These are phyloP conservation scores for Aspergillus terreus DNA, from an alignment of 2,329 filamentous ascomycete genomes.

Conservation along the genomic window DNA sequence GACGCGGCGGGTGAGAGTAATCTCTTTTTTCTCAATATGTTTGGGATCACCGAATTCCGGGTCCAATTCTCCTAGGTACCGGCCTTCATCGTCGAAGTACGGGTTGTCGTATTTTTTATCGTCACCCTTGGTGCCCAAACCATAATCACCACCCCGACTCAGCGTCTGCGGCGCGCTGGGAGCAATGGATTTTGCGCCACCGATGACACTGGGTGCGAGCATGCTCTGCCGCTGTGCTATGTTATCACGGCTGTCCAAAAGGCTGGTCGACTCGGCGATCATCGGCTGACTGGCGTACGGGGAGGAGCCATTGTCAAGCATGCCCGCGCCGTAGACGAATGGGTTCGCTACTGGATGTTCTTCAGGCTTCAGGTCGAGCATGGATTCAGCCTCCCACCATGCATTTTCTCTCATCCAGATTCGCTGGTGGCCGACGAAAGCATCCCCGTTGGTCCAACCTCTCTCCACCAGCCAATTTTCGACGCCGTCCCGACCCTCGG, in stretches of 20 bases:
- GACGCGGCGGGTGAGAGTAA: conserved; percentile 61
- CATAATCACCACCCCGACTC: conserved; percentile 75
- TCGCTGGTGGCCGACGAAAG: conserved; percentile 83
- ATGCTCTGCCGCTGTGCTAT: conserved; percentile 46
- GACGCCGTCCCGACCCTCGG: conserved; percentile 85
- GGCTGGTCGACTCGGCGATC: conserved; percentile 56
- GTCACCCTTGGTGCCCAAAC: conserved; percentile 82
- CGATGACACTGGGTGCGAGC: conserved; percentile 47
- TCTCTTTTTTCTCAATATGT: conserved; percentile 66
- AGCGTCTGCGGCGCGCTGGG: conserved; percentile 49
- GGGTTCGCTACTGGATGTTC: conserved; percentile 43
- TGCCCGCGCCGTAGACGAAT: conserved; percentile 53
- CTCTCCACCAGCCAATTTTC: conserved; percentile 92
- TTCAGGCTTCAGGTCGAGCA: conserved; percentile 81
- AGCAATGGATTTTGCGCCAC: conserved; percentile 53
- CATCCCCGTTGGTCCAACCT: conserved; percentile 97
- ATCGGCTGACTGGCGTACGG: conserved; percentile 51
- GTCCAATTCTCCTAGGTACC: conserved; percentile 67
- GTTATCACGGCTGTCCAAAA: conserved; percentile 69
- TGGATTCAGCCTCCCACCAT: conserved; percentile 97
- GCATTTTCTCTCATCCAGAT: conserved; percentile 92
- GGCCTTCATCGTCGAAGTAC: conserved; percentile 68
- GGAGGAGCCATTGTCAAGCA: conserved; percentile 71
- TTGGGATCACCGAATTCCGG: conserved; percentile 74
- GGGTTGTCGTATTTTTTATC: conserved; percentile 63